Evolutionary conservation across 352 stramenopile species (phyloP).

Genomic region (Saprolegnia parasitica): DNA sequence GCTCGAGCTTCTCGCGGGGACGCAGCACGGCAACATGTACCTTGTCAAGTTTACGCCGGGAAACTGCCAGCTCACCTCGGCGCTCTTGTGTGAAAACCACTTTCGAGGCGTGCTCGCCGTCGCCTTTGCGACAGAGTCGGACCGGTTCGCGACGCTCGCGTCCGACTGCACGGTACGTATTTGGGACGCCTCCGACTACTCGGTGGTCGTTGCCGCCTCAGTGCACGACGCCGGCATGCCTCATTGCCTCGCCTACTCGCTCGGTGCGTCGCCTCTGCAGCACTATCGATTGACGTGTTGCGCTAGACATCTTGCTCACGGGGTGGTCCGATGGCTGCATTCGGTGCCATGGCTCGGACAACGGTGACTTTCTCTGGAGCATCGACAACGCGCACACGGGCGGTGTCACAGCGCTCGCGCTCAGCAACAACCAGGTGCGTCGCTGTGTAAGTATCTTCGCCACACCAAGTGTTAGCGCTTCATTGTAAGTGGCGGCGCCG

Average conservation of each 20-base stretch:
- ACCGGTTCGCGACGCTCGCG: constrained; percentile 87
- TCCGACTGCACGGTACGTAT: constrained; percentile 84
- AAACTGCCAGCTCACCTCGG: constrained; percentile 32
- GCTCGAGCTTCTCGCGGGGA: constrained; percentile 70
- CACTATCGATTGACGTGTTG: neutral
- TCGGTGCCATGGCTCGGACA: constrained; percentile 81
- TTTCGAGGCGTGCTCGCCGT: constrained; percentile 68
- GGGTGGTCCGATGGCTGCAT: constrained; percentile 89
- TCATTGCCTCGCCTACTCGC: constrained; percentile 76
- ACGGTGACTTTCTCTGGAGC: constrained; percentile 74
- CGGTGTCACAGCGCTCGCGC: constrained; percentile 82
- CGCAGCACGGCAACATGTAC: constrained; percentile 74
- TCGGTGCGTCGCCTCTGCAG: constrained; percentile 33
- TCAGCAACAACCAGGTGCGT: constrained; percentile 82
- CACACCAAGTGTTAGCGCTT: constrained; percentile 39
- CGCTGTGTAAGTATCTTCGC: constrained; percentile 37
- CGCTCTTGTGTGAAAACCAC: constrained; percentile 76
- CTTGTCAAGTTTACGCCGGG: constrained; percentile 37
- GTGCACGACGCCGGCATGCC: constrained; percentile 60
- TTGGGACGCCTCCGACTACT: constrained; percentile 89
- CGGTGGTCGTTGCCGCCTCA: constrained; percentile 43
- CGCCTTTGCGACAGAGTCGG: constrained; percentile 73
- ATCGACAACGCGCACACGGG: constrained; percentile 88
- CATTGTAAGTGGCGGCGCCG: constrained; percentile 70
- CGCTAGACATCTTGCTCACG: constrained; percentile 71